phyloP scores from a whole-genome alignment of 768 basidiomycete genomes.

The Kondoa subrosea region DNA sequence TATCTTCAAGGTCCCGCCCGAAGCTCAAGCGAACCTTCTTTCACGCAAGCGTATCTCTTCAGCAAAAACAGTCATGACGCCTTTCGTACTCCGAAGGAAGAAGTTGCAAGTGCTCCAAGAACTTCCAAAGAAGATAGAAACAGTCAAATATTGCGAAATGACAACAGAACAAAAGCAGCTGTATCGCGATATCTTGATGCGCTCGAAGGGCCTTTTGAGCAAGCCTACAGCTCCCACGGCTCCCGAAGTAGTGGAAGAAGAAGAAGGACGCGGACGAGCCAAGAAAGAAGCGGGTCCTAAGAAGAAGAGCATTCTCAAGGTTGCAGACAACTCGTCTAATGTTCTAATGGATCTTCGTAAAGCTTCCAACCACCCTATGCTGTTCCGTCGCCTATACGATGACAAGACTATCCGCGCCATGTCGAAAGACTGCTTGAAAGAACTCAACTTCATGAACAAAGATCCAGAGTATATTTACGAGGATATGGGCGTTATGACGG shows the following conservation, averaged over 20 bases:
- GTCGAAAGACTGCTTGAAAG: constrained; percentile 67
- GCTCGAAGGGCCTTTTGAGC: constrained; percentile 54
- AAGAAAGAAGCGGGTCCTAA: constrained; percentile 20
- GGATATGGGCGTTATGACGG: constrained; percentile 92
- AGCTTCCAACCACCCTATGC: constrained; percentile 87
- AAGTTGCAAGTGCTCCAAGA: constrained; percentile 94
- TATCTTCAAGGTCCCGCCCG: constrained; percentile 85
- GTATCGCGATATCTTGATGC: constrained; percentile 67
- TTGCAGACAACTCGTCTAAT: constrained; percentile 64
- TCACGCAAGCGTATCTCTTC: constrained; percentile 83
- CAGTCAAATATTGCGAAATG: constrained; percentile 91
- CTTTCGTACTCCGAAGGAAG: constrained; percentile 87
- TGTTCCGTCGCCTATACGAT: constrained; percentile 71
- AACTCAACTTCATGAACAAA: constrained; percentile 75
- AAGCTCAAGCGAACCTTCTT: constrained; percentile 68
- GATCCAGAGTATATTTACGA: constrained; percentile 76
- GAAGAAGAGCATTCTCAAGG: constrained; percentile 27
- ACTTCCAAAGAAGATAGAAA: constrained; percentile 78
- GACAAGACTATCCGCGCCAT: constrained; percentile 58
- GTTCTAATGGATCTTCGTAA: constrained; percentile 96
- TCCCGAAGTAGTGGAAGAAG: constrained; percentile 43
- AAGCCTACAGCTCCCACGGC: constrained; percentile 17
- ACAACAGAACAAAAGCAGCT: constrained; percentile 61
- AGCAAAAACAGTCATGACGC: constrained; percentile 99
- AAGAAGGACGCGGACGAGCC: constrained; percentile 28